Base-by-base conservation (phyloP, 768 basidiomycete genomes). In the Pleurotus cornucopiae region DNA sequence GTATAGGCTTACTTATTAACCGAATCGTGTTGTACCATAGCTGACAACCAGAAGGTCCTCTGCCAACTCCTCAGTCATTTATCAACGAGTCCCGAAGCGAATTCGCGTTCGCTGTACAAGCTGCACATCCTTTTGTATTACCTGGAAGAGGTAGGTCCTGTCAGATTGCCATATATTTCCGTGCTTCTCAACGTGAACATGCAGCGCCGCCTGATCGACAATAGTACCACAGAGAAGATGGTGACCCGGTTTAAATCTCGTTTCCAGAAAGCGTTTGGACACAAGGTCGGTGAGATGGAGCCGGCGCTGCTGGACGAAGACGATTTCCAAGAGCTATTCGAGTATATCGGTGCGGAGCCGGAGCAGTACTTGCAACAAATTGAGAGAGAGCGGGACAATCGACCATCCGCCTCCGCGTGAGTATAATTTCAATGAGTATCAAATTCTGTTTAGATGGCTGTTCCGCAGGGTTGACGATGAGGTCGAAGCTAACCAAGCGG, bases 51-150 rank as follows among this genome's bases (percentile, higher is more conserved):
- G 60, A 89, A 88, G 62, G 71, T 77, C 1, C 65, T 90, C 6
- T 84, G 82, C 56, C 85, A 86, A 46, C 74, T 85, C 21, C 72
- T 92, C 14, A 73, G 73, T 12, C 84, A 89, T 59, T 73, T 90
- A 1, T 74, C 82, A 53, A 67, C 86, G 39, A 76, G 75, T 3
- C 71, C 67, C 1, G 71, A 69, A 2, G 57, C 76, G 16, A 70
- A 73, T 54, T 46, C 63, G 5, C 66, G 68, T 30, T 68, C 74
- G 14, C 65, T 84, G 52, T 73, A 80, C 53, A 77, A 76, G 54
- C 60, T 85, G 1, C 67, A 78, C 25, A 69, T 82, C 7, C 66
- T 85, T 11, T 64, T 85, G 25, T 66, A 68, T n/a, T 71, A 81
- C 63, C 72, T 86, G 46, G 70, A 80, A 59, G 71, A 75, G 55